Evolutionary conservation across 2,329 filamentous ascomycete species (phyloP), one percentile per base, ranked within the genome.

Genomic region (Colletotrichum lupini): DNA sequence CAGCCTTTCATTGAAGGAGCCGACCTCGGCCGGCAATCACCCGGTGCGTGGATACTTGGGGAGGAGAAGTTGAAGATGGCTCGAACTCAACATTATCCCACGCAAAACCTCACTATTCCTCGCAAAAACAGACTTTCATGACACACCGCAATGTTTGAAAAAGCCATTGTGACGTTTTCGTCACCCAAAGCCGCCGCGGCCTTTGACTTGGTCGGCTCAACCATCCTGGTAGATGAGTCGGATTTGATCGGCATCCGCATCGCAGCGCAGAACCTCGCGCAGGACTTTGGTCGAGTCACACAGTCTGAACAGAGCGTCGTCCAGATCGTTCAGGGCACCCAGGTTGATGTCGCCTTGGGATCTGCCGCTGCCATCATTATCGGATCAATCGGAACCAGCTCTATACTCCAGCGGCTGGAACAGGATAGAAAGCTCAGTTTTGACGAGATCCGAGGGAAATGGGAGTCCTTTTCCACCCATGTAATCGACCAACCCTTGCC

Each of bases 391-490:
- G 55, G 86, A 65, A 88, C 86, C 1, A 83, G 81, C 6, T 77
- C 88, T n/a, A 85, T 90, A 56, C 85, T 87, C 66, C 76, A 77
- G 3, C 77, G 90, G 32, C 79, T 87, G 8, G 76, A 80, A 5
- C 80, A 78, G 6, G 85, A 85, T 0, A 86, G 87, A 74, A 79
- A 65, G 56, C 56, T 91, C 32, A 82, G 90, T 74, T 83, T 87
- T 14, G 83, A 81, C 35, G 78, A 79, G 0, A 85, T 89, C 37
- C 78, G 85, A 69, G 89, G 88, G 0, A 85, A 88, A 76, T 92
- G 89, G 89, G 90, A 92, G 77, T 85, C 87, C 0, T 91, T 88
- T 9, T 16, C 35, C 76, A 82, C 85, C 11, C 88, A 86, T 26
- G 80, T 81, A 28, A 73, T 91, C 1, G 1, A 77, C 83, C 5